Evolutionary conservation across 2,329 filamentous ascomycete genomes (phyloP), one percentile per base, ranked within the genome.

Genomic region (Sporothrix pseudoabietina): DNA sequence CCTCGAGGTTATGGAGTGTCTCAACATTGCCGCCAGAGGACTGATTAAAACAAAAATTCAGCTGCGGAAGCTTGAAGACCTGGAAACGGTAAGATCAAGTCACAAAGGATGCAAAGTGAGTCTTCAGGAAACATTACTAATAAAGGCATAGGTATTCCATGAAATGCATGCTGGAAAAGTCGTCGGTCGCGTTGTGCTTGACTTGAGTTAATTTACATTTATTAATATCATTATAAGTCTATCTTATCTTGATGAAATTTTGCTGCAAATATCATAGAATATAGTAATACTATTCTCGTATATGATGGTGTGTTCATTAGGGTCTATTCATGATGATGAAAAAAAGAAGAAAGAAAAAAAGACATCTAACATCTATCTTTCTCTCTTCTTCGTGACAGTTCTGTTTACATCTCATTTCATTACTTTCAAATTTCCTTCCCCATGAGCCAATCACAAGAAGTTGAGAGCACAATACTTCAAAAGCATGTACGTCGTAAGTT

Each of bases 21-120:
- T 61, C 14, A 30, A 61, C 30, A 61, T 61, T 61, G 57, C 57
- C 0, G 57, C 57, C 57, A 32, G 57, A n/a, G 57, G 57, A 61
- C 30, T 61, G 30, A 30, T 61, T 14, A 61, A 19, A 30, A 61
- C 57, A 35, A 61, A 61, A 30, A 12, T 61, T 4, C 57, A 61
- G 30, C 57, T 61, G 7, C 57, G 57, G 30, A 61, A 61, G 32
- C 57, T 61, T 4, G 57, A 61, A 16, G 57, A 61, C 5, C 57
- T 61, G 3, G 57, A 61, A 39, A 19, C 57, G 57, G 57, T 61
- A 61, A 26, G 52, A 30, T 8, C 14, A 49, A 55, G 52, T 6
- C 4, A 4, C n/a, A 19, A 26, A 55, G 14, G 8, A 49, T 19
- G 4, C 22, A 55, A 30, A 55, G 22, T 14, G 12, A 30, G 6